Conservation (phyloP, 2,329 filamentous ascomycete species). For the Ilyonectria destructans region DNA sequence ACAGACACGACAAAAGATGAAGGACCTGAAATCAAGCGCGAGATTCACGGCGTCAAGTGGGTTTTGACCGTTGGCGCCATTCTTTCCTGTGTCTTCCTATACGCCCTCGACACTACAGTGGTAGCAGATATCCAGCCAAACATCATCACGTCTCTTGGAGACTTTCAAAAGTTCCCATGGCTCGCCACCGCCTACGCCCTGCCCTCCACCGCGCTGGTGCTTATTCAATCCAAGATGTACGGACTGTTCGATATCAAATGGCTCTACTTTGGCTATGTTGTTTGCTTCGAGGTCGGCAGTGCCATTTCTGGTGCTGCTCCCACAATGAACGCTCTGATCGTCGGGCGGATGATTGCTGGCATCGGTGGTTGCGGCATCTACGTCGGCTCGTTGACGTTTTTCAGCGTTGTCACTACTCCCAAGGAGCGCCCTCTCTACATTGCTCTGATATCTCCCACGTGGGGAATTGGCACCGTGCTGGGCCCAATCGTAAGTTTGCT, state of each 20-base stretch:
- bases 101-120: conserved; percentile 37
- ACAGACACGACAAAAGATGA: too few relatives aligned
- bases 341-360: conserved; percentile 61
- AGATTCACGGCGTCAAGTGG: background rate
- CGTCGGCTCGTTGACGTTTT: conserved; percentile 31
- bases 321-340: background rate
- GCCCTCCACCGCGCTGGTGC: conserved; percentile 54
- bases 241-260: background rate
- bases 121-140: conserved; percentile 42
- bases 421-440: conserved; percentile 42
- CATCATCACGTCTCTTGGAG: conserved; percentile 30
- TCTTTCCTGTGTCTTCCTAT: background rate
- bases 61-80: background rate
- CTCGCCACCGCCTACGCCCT: conserved; percentile 46
- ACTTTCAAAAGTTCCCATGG: conserved; percentile 39
- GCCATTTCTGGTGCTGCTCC: background rate
- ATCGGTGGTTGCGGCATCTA: conserved; percentile 57
- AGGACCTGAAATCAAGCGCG: too few relatives aligned
- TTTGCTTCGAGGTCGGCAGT: background rate
- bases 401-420: conserved; percentile 35
- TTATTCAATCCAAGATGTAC: background rate
- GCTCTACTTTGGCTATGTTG: background rate
- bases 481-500: conserved; percentile 53
- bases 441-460: conserved; percentile 45
- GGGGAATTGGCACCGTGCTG: conserved; percentile 60